Percentiles rank a stretch among this genome's conserved stretches.
phyloP scores from a whole-genome alignment of 2,329 filamentous ascomycete species.

The Blumeria graminis region DNA sequence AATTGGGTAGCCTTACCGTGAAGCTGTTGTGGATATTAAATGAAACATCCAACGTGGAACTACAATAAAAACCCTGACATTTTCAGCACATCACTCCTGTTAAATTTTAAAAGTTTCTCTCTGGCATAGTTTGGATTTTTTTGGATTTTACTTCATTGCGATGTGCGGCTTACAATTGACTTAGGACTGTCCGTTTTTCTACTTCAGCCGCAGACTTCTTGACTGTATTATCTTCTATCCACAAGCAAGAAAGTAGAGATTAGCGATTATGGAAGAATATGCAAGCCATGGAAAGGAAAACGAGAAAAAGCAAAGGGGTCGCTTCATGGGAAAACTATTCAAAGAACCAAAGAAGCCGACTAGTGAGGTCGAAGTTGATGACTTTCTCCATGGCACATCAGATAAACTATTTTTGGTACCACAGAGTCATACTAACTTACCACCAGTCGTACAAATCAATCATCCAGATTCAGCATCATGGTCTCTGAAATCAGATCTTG shows the following conservation, averaged over 20 bases:
- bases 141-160: not conserved
- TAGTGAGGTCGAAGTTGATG: slow-evolving; percentile 26
- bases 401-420: slow-evolving; percentile 31
- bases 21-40: not conserved
- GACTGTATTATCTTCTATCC: not conserved
- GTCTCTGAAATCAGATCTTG: slow-evolving; percentile 23
- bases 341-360: slow-evolving; percentile 17
- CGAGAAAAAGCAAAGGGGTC: slow-evolving; percentile 15
- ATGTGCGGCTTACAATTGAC: not conserved
- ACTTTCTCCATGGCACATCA: slow-evolving; percentile 31
- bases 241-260: not conserved
- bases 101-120: not conserved
- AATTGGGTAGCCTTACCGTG: not conserved
- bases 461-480: slow-evolving; percentile 24
- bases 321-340: slow-evolving; percentile 31
- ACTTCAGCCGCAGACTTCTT: not conserved
- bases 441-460: slow-evolving; percentile 18
- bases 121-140: not conserved
- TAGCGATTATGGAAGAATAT: slow-evolving; percentile 9
- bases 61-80: not conserved
- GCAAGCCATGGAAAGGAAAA: slow-evolving; percentile 9
- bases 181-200: not conserved
- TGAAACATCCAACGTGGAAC: not conserved
- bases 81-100: not conserved
- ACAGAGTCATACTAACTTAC: slow-evolving; percentile 13